Percentiles rank a stretch among this genome's conserved stretches.
phyloP scores from a whole-genome alignment of 257 asterid genomes.

The Solanum megistacrolobum region DNA sequence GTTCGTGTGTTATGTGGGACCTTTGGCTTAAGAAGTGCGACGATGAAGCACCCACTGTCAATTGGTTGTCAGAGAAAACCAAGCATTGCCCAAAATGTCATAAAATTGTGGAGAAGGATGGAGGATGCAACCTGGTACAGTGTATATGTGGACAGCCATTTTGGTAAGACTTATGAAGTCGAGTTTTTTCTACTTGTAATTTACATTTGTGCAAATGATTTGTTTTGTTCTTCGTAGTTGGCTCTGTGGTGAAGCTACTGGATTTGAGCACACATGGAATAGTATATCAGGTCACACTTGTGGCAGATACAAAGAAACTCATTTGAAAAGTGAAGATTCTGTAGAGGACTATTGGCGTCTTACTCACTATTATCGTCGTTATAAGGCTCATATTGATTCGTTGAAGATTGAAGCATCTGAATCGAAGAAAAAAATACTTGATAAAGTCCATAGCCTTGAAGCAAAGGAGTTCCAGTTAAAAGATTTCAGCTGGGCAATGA shows the following conservation, averaged over 20 bases:
- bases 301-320: conserved; percentile 31
- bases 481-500: conserved; percentile 40
- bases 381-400: conserved; percentile 40
- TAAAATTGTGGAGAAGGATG: conserved; percentile 43
- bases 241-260: conserved; percentile 57
- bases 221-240: conserved; percentile 24
- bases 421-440: conserved; percentile 12
- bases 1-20: conserved; percentile 57
- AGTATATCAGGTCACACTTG: conserved; percentile 29
- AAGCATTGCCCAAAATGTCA: conserved; percentile 45
- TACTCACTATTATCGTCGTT: conserved; percentile 32
- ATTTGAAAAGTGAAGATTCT: conserved; percentile 5
- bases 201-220: neutral
- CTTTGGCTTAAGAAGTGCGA: conserved; percentile 37
- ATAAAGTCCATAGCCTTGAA: conserved; percentile 16
- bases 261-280: conserved; percentile 18
- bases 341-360: conserved; percentile 25
- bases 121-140: conserved; percentile 48
- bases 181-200: neutral
- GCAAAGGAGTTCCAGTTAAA: neutral
- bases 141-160: conserved; percentile 50
- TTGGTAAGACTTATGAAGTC: conserved; percentile 27
- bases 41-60: conserved; percentile 20
- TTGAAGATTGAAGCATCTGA: conserved; percentile 24
- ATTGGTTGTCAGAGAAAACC: conserved; percentile 29